These are phyloP conservation scores for Halenospora varia DNA, from an alignment of 495 filamentous ascomycete genomes.

Conservation along the genomic window DNA sequence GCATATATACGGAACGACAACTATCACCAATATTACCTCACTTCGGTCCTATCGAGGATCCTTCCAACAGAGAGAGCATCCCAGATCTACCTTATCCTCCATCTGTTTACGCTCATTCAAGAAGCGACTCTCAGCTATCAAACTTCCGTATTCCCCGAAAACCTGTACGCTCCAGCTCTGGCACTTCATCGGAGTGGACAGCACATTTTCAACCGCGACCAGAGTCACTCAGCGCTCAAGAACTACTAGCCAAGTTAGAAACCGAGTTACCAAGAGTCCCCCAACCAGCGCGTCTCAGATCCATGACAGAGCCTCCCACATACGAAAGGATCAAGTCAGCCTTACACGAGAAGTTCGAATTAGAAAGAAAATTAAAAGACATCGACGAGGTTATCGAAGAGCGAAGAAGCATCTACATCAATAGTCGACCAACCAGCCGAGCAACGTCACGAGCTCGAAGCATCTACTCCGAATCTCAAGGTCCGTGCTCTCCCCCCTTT, in stretches of 20 bases:
- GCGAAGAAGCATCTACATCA: constrained; percentile 45
- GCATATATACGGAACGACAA: constrained; percentile 63
- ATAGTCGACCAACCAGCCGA: constrained; percentile 33
- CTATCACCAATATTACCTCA: constrained; percentile 61
- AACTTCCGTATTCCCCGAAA: constrained; percentile 49
- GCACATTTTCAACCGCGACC: constrained; percentile 15
- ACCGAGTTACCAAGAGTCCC: constrained; percentile 18
- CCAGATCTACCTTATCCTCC: constrained; percentile 34
- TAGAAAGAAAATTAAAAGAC: constrained; percentile 39
- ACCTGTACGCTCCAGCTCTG: constrained; percentile 20
- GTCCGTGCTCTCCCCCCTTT: constrained; percentile 1
- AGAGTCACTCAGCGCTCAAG: constrained; percentile 16
- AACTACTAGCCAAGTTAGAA: constrained; percentile 16
- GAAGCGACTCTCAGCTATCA: constrained; percentile 44
- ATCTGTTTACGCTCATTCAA: constrained; percentile 33
- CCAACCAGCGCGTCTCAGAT: constrained; percentile 18
- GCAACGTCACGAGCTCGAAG: constrained; percentile 16
- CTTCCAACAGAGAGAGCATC: constrained; percentile 2
- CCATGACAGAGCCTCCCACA: constrained; percentile 18
- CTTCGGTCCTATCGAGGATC: constrained; percentile 30
- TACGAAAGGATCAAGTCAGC: constrained; percentile 47
- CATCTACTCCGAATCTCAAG: constrained; percentile 22
- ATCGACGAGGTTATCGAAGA: constrained; percentile 48
- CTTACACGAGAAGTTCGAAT: constrained; percentile 44
- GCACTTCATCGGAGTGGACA: constrained; percentile 19